Conservation (phyloP, 129 eudicot species). For the Lactuca saligna region DNA sequence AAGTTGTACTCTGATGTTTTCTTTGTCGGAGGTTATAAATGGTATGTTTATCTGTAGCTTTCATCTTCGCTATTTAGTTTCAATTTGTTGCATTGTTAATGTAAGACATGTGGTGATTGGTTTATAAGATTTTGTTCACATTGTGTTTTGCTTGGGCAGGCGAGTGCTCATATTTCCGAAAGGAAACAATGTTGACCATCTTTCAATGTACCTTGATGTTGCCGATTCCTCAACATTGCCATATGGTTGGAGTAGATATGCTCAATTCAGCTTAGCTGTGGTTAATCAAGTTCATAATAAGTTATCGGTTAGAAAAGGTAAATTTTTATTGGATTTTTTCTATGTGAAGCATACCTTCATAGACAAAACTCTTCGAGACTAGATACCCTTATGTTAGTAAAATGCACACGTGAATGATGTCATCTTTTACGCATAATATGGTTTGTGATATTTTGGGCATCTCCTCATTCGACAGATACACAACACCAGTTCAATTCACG, state of each 20-base stretch:
- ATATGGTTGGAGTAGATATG: slow-evolving; percentile 86
- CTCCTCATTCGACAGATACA: slow-evolving; percentile 53
- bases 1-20: slow-evolving; percentile 72
- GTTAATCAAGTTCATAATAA: slow-evolving; percentile 68
- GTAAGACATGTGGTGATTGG: slow-evolving; percentile 10
- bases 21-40: slow-evolving; percentile 79
- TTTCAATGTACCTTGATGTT: slow-evolving; percentile 90
- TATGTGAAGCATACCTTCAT: slow-evolving; percentile 1
- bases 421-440: neutral
- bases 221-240: slow-evolving; percentile 73
- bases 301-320: slow-evolving; percentile 73
- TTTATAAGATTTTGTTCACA: slow-evolving; percentile 6
- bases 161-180: slow-evolving; percentile 78
- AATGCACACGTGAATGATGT: neutral
- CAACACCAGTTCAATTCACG: slow-evolving; percentile 84
- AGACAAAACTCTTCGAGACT: neutral
- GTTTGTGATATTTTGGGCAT: slow-evolving; percentile 25
- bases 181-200: slow-evolving; percentile 82
- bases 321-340: neutral
- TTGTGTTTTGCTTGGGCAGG: slow-evolving; percentile 47
- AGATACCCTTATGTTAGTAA: neutral
- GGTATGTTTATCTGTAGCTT: slow-evolving; percentile 44
- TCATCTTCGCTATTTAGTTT: neutral
- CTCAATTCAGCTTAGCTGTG: slow-evolving; percentile 81
- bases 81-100: slow-evolving; percentile 1